phyloP scores from a whole-genome alignment of 1,284 basidiomycete genomes.

The Lignosus rhinocerotis region DNA sequence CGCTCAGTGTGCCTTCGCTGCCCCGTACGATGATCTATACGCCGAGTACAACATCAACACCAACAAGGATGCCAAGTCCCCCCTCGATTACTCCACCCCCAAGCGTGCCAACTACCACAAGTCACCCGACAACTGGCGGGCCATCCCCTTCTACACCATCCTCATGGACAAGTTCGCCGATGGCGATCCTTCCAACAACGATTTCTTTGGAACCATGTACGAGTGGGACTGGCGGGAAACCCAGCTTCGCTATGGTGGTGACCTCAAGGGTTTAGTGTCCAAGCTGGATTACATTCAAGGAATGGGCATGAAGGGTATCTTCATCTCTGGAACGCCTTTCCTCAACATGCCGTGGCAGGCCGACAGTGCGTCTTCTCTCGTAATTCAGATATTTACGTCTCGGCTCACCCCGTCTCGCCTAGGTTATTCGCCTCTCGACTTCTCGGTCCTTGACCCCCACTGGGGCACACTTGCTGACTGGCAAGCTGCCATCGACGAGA shows the following conservation, averaged over 20 bases:
- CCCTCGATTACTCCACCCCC: constrained; percentile 68
- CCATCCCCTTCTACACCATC: constrained; percentile 81
- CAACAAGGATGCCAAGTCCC: constrained; percentile 72
- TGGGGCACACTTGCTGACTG: constrained; percentile 84
- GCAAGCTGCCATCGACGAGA: constrained; percentile 69
- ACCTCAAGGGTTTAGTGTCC: constrained; percentile 73
- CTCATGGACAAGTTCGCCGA: constrained; percentile 92
- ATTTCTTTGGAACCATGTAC: constrained; percentile 78
- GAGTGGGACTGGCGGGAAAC: constrained; percentile 88
- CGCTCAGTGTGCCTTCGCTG: constrained; percentile 39
- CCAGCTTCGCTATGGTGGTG: constrained; percentile 85
- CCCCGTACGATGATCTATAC: constrained; percentile 78
- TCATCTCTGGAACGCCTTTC: constrained; percentile 89
- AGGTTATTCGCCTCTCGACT: constrained; percentile 93
- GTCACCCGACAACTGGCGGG: constrained; percentile 86
- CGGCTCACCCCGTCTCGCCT: neutral
- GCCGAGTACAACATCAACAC: constrained; percentile 83
- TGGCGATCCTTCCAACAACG: constrained; percentile 87
- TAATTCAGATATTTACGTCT: neutral
- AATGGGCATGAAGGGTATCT: constrained; percentile 84
- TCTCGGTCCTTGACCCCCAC: constrained; percentile 86
- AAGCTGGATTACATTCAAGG: constrained; percentile 85
- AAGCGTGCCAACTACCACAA: constrained; percentile 68
- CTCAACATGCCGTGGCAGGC: constrained; percentile 95
- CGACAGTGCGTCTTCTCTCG: constrained; percentile 65